Evolutionary conservation across 306 rosid genomes (phyloP), one percentile per base, ranked within the genome.

Genomic region (Alnus rubra): DNA sequence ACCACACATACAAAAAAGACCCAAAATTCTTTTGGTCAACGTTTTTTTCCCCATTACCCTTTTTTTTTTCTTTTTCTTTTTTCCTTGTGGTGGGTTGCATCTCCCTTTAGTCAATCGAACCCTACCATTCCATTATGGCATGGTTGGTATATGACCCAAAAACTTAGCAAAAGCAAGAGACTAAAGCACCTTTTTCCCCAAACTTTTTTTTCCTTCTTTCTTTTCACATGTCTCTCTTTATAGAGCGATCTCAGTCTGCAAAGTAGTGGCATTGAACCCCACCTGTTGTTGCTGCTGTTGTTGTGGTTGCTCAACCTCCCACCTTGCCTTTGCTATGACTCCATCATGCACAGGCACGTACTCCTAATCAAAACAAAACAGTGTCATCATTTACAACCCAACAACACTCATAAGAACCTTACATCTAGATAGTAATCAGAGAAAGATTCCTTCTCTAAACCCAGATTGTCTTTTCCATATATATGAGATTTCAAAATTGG

Each of bases 341-440:
- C 88, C 90, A 78, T 86, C 87, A 79, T 86, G 92, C 44, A 76
- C 88, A 44, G 92, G 92, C 71, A 84, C 89, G 76, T 89, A 89
- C 77, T 84, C 92, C 92, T 89, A 74, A 47, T 69, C 52, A 73
- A 54, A 56, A 52, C 48, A 68, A 23, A 65, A 67, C 23, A 73
- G 30, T 28, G 73, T 2, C 73, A 48, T 78, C 78, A 76, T 77
- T 54, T 78, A 31, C 70, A 78, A 35, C 65, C 78, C 51, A 77
- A 44, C 79, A 82, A 56, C 54, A n/a, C 62, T 8, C 37, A 37
- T 9, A 15, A 71, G 63, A 62, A 75, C 31, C 7, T 52, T 65
- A 35, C 45, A 69, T 50, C 62, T 37, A 19, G n/a, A 44, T 37
- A 12, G 79, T 16, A 69, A 45, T 13, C 73, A 37, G 52, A 69